Conservation (phyloP, 2,329 filamentous ascomycete genomes). For the Diaporthe eres region DNA sequence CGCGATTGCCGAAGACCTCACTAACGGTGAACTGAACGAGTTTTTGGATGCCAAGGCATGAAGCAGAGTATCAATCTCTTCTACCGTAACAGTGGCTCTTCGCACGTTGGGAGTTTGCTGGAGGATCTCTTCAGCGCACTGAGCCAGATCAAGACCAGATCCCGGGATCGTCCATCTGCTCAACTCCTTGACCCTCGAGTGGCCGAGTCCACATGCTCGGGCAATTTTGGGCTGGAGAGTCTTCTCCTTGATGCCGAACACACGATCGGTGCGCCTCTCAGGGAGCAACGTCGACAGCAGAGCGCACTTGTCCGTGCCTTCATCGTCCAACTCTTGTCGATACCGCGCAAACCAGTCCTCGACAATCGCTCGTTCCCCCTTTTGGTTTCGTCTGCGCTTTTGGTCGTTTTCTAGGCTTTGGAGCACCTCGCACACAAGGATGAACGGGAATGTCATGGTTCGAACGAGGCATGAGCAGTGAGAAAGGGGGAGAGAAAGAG, state of each 20-base stretch:
- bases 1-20: slow-evolving; percentile 58
- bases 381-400: slow-evolving; percentile 50
- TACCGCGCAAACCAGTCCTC: slow-evolving; percentile 79
- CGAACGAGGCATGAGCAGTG: neutral
- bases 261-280: slow-evolving; percentile 81
- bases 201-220: slow-evolving; percentile 75
- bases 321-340: slow-evolving; percentile 68
- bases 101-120: slow-evolving; percentile 65
- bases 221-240: slow-evolving; percentile 77
- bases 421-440: slow-evolving; percentile 80
- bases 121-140: slow-evolving; percentile 78
- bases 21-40: slow-evolving; percentile 77
- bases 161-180: slow-evolving; percentile 72
- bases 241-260: slow-evolving; percentile 77
- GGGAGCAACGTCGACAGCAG: slow-evolving; percentile 84
- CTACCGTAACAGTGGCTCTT: slow-evolving; percentile 68
- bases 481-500: neutral
- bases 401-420: slow-evolving; percentile 72
- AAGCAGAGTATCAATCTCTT: slow-evolving; percentile 79
- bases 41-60: slow-evolving; percentile 76
- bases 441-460: slow-evolving; percentile 76
- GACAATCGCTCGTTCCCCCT: slow-evolving; percentile 56
- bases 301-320: slow-evolving; percentile 71
- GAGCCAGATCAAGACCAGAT: slow-evolving; percentile 75
- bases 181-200: slow-evolving; percentile 72